Percentiles rank a stretch among this genome's conserved stretches.
Evolutionary conservation across 2,329 filamentous ascomycete species (phyloP).

Genomic region (Fusarium buharicum): DNA sequence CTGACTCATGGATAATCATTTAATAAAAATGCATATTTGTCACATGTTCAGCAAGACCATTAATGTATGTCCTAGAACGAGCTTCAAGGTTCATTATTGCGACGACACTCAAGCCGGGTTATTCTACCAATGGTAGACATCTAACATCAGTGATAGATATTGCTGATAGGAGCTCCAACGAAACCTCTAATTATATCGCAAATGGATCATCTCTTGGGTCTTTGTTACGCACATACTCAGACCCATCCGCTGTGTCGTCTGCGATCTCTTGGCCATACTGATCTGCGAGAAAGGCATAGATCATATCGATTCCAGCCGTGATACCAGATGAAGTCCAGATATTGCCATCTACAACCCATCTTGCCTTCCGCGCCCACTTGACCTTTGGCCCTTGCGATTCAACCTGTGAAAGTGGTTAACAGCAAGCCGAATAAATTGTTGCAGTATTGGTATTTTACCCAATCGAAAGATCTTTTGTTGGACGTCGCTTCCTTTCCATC

Average conservation of each 20-base stretch:
- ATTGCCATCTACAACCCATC: constrained; percentile 70
- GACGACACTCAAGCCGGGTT: constrained; percentile 31
- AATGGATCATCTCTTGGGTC: constrained; percentile 66
- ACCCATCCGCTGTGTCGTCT: constrained; percentile 57
- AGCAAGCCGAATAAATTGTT: no score
- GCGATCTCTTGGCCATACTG: constrained; percentile 64
- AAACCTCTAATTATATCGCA: constrained; percentile 45
- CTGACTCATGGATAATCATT: no score
- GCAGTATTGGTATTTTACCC: constrained; percentile 12
- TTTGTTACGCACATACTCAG: constrained; percentile 68
- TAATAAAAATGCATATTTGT: no score
- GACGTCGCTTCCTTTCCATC: constrained; percentile 68
- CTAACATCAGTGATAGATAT: background rate
- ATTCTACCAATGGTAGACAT: constrained; percentile 33
- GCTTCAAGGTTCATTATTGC: constrained; percentile 33
- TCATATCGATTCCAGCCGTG: constrained; percentile 56
- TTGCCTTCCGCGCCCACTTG: constrained; percentile 65
- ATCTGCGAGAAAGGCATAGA: constrained; percentile 47
- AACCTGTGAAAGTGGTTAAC: constrained; percentile 43
- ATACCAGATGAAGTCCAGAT: constrained; percentile 72
- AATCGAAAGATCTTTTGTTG: constrained; percentile 65
- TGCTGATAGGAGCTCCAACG: background rate
- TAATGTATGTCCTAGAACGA: no score
- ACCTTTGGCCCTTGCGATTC: constrained; percentile 56
- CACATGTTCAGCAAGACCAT: no score